These are phyloP conservation scores for Trichoderma asperellum DNA, from an alignment of 2,329 filamentous ascomycete species.

Conservation along the genomic window DNA sequence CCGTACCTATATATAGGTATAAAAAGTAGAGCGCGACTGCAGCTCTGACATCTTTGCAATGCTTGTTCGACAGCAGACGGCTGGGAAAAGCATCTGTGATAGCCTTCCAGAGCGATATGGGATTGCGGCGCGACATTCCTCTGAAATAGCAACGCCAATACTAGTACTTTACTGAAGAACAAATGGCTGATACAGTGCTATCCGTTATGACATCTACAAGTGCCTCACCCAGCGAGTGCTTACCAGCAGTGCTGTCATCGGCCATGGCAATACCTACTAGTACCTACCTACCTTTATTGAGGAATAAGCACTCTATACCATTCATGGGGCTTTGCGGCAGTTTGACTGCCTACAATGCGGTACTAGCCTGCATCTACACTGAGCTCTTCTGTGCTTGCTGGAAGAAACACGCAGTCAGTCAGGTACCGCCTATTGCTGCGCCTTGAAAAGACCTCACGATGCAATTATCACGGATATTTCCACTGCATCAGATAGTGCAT, in stretches of 20 bases:
- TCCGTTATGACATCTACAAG: background rate
- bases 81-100: background rate
- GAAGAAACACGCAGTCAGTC: background rate
- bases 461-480: background rate
- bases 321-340: too few relatives aligned
- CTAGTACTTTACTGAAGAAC: background rate
- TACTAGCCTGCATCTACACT: background rate
- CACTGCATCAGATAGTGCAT: background rate
- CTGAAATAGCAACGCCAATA: background rate
- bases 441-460: background rate
- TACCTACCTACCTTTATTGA: too few relatives aligned
- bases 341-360: background rate
- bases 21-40: background rate
- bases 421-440: background rate
- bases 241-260: background rate
- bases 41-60: background rate
- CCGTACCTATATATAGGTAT: too few relatives aligned
- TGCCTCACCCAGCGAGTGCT: background rate
- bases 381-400: background rate
- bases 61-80: background rate
- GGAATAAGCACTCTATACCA: background rate
- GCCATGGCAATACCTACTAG: background rate
- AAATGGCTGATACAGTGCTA: background rate
- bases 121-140: background rate
- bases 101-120: background rate